These are phyloP conservation scores for Phytophthora colocasiae DNA, from an alignment of 352 stramenopile species.

Conservation along the genomic window DNA sequence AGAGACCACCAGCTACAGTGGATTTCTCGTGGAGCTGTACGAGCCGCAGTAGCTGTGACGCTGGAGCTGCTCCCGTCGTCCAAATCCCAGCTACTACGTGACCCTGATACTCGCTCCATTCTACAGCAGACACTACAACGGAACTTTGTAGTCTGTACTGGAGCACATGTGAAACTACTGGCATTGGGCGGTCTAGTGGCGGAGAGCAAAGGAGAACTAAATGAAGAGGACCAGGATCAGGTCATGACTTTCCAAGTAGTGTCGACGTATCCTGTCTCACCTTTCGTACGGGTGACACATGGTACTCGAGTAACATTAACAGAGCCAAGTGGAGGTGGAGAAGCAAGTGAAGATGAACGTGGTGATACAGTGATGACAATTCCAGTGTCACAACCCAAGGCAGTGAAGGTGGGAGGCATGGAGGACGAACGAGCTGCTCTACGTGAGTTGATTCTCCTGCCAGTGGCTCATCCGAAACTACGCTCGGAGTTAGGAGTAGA, in stretches of 20 bases:
- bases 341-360: constrained; percentile 1
- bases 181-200: constrained; percentile 32
- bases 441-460: constrained; percentile 77
- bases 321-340: constrained; percentile 11
- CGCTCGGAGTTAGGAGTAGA: constrained; percentile 57
- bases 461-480: constrained; percentile 41
- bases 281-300: constrained; percentile 46
- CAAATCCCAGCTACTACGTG: constrained; percentile 30
- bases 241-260: constrained; percentile 49
- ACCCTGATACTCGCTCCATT: constrained; percentile 51
- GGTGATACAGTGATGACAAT: background rate
- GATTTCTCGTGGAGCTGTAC: constrained; percentile 54
- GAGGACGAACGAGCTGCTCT: constrained; percentile 66
- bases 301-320: constrained; percentile 69
- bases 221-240: constrained; percentile 3
- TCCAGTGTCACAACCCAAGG: constrained; percentile 4
- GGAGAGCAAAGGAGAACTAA: constrained; percentile 18
- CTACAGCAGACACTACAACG: constrained; percentile 66
- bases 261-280: constrained; percentile 51
- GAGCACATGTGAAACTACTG: constrained; percentile 51
- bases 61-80: constrained; percentile 43
- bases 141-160: constrained; percentile 49
- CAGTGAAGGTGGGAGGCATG: constrained; percentile 65
- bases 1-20: constrained; percentile 35
- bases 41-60: constrained; percentile 55